Evolutionary conservation across 192 early-diverging fungal genomes (phyloP).

Genomic region (Jimgerdemannia flammicorona): DNA sequence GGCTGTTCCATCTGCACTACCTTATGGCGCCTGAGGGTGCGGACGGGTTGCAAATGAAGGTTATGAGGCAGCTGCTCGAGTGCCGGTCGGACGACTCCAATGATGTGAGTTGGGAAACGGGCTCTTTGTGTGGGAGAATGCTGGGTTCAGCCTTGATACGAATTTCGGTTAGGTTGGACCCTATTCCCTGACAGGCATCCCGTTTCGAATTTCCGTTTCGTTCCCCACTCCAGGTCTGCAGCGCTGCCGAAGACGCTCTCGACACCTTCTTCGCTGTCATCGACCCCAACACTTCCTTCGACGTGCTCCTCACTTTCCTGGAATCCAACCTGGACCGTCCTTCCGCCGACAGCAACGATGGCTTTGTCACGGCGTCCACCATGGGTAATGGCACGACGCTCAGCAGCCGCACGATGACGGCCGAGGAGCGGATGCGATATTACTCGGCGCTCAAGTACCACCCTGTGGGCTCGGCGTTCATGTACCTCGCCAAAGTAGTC

Average conservation of each 20-base stretch:
- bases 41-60: not conserved
- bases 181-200: not conserved
- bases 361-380: not conserved
- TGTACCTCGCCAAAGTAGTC: constrained; percentile 23
- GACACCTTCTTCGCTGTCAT: constrained; percentile 23
- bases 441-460: constrained; percentile 7
- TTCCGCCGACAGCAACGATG: constrained; percentile 5
- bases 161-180: not conserved
- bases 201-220: not conserved
- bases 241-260: constrained; percentile 31
- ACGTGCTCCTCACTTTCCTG: constrained; percentile 15
- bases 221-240: constrained; percentile 12
- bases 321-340: constrained; percentile 17
- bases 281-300: constrained; percentile 24
- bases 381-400: not conserved
- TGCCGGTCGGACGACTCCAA: not conserved
- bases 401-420: not conserved
- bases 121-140: no score
- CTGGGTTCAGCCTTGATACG: no score
- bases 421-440: not conserved
- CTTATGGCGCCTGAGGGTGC: not conserved
- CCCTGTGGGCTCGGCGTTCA: constrained; percentile 29
- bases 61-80: not conserved
- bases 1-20: not conserved
- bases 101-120: constrained; percentile 1